Evolutionary conservation across 2,329 filamentous ascomycete genomes (phyloP).

Genomic region (Kalaharituber pfeilii): DNA sequence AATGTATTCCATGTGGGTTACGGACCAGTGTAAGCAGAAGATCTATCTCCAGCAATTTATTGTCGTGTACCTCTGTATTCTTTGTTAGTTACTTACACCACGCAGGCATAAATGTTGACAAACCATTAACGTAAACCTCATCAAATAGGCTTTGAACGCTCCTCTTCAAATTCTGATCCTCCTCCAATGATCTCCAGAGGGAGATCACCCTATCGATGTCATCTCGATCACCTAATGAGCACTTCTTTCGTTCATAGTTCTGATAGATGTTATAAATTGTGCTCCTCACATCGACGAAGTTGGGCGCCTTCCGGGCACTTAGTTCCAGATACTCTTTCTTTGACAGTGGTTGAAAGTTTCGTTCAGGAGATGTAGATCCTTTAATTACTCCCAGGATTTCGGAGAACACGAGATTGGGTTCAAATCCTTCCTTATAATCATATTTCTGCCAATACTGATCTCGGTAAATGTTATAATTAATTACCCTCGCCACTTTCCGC

Average conservation of each 20-base stretch:
- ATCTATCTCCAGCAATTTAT: constrained; percentile 23
- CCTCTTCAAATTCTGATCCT: neutral
- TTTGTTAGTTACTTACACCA: too few relatives aligned
- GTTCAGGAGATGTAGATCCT: constrained; percentile 14
- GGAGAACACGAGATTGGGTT: constrained; percentile 20
- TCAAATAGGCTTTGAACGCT: constrained; percentile 1
- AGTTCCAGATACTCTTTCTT: neutral
- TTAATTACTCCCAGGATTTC: constrained; percentile 26
- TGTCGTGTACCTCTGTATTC: constrained; percentile 24
- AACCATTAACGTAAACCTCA: constrained; percentile 12
- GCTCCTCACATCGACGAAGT: neutral
- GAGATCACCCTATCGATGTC: neutral
- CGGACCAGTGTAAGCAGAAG: constrained; percentile 22
- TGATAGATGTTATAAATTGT: neutral
- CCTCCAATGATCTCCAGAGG: neutral
- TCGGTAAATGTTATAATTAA: neutral
- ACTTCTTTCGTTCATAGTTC: neutral
- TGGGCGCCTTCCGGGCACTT: neutral
- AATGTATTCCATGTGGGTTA: constrained; percentile 24
- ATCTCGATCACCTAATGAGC: neutral
- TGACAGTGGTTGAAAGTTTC: neutral
- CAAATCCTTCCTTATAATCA: constrained; percentile 15
- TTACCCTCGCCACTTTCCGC: neutral
- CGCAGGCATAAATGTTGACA: too few relatives aligned
- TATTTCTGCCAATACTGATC: constrained; percentile 5